Evolutionary conservation across 2,329 filamentous ascomycete genomes (phyloP), one percentile per base, ranked within the genome.

Genomic region (Fusarium robinianum): DNA sequence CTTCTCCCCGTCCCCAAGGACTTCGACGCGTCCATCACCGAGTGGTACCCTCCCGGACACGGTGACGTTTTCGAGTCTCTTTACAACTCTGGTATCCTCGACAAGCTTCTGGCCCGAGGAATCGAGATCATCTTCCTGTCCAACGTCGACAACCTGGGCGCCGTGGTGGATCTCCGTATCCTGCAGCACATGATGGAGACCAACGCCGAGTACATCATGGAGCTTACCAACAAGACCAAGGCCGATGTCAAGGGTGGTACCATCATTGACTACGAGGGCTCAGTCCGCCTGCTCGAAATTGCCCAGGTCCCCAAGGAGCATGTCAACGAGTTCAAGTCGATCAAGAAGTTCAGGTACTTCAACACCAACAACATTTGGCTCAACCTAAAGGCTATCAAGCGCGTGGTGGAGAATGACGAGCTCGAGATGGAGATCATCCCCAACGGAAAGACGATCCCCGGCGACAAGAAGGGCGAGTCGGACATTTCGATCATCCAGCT

Each of bases 281-380:
- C 88, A 45, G 92, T 95, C 61, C 91, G 94, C 67, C 87, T 99
- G 59, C 87, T 99, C 39, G 94, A 99, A 79, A 96, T 99, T 64
- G 94, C 94, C 10, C 94, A 99, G 80, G 94, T 99, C 23, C 94
- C 94, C 74, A 99, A 97, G 84, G 90, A 99, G 80, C 94, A 99
- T 76, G 89, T 94, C 71, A 97, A 99, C 77, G 94, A 99, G 78
- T 99, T 99, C 89, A 99, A 99, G 85, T 96, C 91, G 34, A 99
- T 99, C 81, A 99, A 99, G 87, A 99, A 99, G 83, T 99, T 99
- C 87, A 96, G 95, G 83, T 99, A 99, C 85, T 99, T 99, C 87
- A 99, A 99, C 84, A 99, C 94, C 74, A 99, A 99, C 88, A 99
- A 99, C 83, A 96, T 99, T 76, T 99, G 94, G 94, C 88, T 99